Evolutionary conservation across 2,329 filamentous ascomycete genomes (phyloP).

Genomic region (Rutstroemia sp.): DNA sequence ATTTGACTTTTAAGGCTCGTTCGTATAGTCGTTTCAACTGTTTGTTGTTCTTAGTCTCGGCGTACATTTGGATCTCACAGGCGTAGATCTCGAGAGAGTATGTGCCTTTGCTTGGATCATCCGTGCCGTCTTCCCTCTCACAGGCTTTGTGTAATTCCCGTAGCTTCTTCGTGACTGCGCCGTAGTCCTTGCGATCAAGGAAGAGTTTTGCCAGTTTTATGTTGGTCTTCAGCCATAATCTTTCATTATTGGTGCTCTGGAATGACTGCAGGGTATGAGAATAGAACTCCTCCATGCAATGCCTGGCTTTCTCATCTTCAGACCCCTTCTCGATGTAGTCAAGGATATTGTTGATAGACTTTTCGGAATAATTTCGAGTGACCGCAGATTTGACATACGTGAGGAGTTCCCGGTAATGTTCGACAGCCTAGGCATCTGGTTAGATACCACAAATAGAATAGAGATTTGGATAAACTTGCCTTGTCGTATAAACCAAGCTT

Average conservation of each 20-base stretch:
- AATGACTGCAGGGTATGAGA: slow-evolving; percentile 89
- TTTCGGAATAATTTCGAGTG: slow-evolving; percentile 96
- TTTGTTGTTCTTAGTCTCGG: slow-evolving; percentile 95
- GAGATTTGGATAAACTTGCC: slow-evolving; percentile 38
- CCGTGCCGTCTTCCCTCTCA: slow-evolving; percentile 75
- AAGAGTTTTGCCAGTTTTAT: slow-evolving; percentile 92
- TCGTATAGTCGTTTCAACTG: slow-evolving; percentile 90
- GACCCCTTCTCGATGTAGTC: slow-evolving; percentile 94
- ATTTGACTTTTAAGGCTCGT: slow-evolving; percentile 82
- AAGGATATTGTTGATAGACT: slow-evolving; percentile 98
- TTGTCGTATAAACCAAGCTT: slow-evolving; percentile 81
- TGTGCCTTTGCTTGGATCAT: slow-evolving; percentile 92
- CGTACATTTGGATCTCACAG: slow-evolving; percentile 97
- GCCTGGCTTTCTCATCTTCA: slow-evolving; percentile 61
- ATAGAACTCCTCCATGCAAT: slow-evolving; percentile 92
- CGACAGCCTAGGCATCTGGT: slow-evolving; percentile 56
- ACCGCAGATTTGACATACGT: slow-evolving; percentile 97
- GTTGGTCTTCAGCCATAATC: slow-evolving; percentile 95
- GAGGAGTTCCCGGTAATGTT: slow-evolving; percentile 90
- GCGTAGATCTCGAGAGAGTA: slow-evolving; percentile 95
- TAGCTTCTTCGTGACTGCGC: slow-evolving; percentile 71
- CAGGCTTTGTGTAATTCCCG: slow-evolving; percentile 84
- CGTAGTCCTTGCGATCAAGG: slow-evolving; percentile 85
- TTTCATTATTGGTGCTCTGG: slow-evolving; percentile 94
- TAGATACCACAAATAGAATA: neutral